Evolutionary conservation across 495 filamentous ascomycete genomes (phyloP), one percentile per base, ranked within the genome.

Genomic region (Pseudotulostoma volvatum): DNA sequence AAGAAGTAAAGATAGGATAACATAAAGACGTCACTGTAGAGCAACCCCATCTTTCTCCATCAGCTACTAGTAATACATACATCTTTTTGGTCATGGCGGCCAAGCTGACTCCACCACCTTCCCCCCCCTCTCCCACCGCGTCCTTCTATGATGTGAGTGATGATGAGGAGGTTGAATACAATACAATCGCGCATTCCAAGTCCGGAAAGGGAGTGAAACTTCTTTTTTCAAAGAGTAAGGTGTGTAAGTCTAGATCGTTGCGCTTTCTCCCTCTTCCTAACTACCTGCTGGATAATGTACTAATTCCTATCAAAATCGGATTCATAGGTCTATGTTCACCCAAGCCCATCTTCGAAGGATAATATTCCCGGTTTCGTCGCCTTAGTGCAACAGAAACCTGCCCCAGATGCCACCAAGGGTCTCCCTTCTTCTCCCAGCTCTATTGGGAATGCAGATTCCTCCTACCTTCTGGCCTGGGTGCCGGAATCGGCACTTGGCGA

Each of bases 71-170:
- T n/a, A n/a, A n/a, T n/a, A n/a, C n/a, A n/a, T n/a, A n/a, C n/a
- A n/a, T n/a, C n/a, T n/a, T n/a, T n/a, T n/a, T n/a, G n/a, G n/a
- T n/a, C 23, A 28, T 28, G 23, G 5, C 23, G 31, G 38, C 53
- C 38, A 55, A 63, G 47, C 63, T 52, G 47, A 67, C 63, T 13
- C 60, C 61, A 44, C 61, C 63, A 37, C 50, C 63, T 7, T 59
- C 62, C 32, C 72, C 73, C 25, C 65, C 70, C 4, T 95, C 90
- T 16, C 86, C 92, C 4, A 68, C 84, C 1, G 86, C 81, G 11
- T 93, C 85, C 44, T 93, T 86, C 67, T 96, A 94, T 70, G 90
- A 87, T 49, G 68, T 95, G 64, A 94, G 86, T 56, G 90, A 97
- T 60, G 85, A 93, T 44, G 85, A 93, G 34, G 92, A 97, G 58